Evolutionary conservation across 257 asterid species (phyloP), one percentile per base, ranked within the genome.

Genomic region (Forsythia suspensa): DNA sequence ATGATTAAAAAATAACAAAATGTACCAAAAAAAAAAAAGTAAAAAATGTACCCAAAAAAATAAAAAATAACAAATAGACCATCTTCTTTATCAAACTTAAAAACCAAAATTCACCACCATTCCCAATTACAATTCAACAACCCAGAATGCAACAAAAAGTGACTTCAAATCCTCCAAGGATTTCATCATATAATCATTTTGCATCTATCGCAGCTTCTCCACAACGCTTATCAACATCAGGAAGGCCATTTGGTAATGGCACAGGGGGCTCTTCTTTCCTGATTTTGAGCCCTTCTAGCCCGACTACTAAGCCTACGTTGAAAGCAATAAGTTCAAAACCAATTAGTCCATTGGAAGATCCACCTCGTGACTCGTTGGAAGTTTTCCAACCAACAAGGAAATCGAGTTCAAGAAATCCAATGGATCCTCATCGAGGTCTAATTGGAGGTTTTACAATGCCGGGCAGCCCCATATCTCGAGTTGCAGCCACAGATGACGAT

Each of bases 351-450:
- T 1, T 77, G 0, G 93, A 85, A 41, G 97, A 92, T 41, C 97
- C 91, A 0, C 88, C 93, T 12, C 87, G 97, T 0, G 91, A 85
- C 13, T 92, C 98, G 1, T n/a, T 92, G 8, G 96, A 92, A 24
- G 90, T 90, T 11, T 94, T 88, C 85, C 98, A 86, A 80, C 97
- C 98, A 34, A 61, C 71, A 34, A 68, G 51, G 55, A 80, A 34
- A 5, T 70, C 84, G 9, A 61, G 13, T 18, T 63, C 80, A 0
- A 43, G 89, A 69, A 82, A 82, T 21, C 24, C 77, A 5, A 42
- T 74, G 61, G 55, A 46, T 46, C 55, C 6, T 46, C 18, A 4
- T 3, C 18, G 55, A 12, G n/a, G 55, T 46, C 55, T 46, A 46
- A 46, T 13, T 12, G 21, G 74, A 11, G 77, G 52, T 20, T 85